Percentiles rank a stretch among this genome's conserved stretches.
phyloP scores from a whole-genome alignment of 129 eudicot genomes.

The Heracleum sosnowskyi region DNA sequence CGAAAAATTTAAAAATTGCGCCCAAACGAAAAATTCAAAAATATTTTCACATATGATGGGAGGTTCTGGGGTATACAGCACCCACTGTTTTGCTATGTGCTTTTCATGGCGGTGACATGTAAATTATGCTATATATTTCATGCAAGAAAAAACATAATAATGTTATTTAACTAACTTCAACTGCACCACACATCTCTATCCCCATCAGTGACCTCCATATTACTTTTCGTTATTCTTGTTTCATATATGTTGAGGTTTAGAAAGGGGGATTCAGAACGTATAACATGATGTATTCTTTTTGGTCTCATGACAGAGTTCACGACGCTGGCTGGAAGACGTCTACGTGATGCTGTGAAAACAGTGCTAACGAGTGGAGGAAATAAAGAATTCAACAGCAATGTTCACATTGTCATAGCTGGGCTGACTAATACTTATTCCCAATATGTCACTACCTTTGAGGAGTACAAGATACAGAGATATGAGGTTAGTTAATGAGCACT shows the following conservation, averaged over 20 bases:
- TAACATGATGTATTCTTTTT: background rate
- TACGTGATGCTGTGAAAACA: conserved; percentile 81
- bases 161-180: background rate
- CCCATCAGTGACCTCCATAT: background rate
- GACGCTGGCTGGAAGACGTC: conserved; percentile 98
- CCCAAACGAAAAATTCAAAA: too few relatives aligned
- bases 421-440: conserved; percentile 93
- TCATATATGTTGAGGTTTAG: background rate
- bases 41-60: background rate
- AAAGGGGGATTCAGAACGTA: background rate
- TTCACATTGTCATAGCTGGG: conserved; percentile 88
- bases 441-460: conserved; percentile 85
- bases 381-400: conserved; percentile 43
- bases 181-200: background rate
- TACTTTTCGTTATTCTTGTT: background rate
- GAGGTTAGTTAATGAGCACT: conserved; percentile 49
- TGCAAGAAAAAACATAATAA: background rate
- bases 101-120: background rate
- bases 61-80: background rate
- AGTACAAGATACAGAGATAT: conserved; percentile 82
- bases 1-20: too few relatives aligned
- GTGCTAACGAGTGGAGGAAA: conserved; percentile 32
- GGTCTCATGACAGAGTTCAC: conserved; percentile 66
- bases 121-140: background rate
- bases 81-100: background rate